Evolutionary conservation across 805 yeast species (phyloP), one percentile per base, ranked within the genome.

Genomic region (Isabelozyma pseudorhagii): DNA sequence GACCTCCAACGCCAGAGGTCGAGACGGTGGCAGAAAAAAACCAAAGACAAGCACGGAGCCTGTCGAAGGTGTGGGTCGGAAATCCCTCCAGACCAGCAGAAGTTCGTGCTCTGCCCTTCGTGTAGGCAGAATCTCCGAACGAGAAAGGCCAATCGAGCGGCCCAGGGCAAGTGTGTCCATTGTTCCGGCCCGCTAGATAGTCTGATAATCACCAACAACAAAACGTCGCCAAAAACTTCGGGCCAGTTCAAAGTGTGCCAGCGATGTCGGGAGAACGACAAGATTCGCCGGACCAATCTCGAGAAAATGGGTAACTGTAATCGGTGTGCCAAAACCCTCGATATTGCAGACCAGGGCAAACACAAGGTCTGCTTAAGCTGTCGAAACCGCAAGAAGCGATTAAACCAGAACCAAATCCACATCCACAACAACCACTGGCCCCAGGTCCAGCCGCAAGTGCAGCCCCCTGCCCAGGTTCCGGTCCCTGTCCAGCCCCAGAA

Each of bases 151-250:
- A 75, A 72, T 47, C 68, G 89, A 40, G 85, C 81, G 5, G 81
- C 82, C 10, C 78, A 75, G 54, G 89, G 89, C 0, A 78, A 77
- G 56, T 84, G 89, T 66, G 86, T 84, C 13, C 89, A 84, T 59
- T 84, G 89, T 53, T 72, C 83, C 1, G 87, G 87, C 2, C 82
- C 84, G 7, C 61, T 74, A 6, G 75, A 72, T 48, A 69, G 77
- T 1, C 68, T 71, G 48, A 69, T 72, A 28, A 63, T 70, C 29
- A 60, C 67, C 13, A 66, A 61, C 25, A 69, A 66, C 29, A 60
- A 56, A 9, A 39, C 11, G n/a, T 8, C 13, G n/a, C 21, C 17
- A n/a, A 54, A 46, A 36, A 58, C 54, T 38, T 21, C 53, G 36
- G 64, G 60, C 15, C 72, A 71, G 46, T 84, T 69, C 64, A 84